Conservation (phyloP, 768 basidiomycete genomes). For the Lentinula raphanica region DNA sequence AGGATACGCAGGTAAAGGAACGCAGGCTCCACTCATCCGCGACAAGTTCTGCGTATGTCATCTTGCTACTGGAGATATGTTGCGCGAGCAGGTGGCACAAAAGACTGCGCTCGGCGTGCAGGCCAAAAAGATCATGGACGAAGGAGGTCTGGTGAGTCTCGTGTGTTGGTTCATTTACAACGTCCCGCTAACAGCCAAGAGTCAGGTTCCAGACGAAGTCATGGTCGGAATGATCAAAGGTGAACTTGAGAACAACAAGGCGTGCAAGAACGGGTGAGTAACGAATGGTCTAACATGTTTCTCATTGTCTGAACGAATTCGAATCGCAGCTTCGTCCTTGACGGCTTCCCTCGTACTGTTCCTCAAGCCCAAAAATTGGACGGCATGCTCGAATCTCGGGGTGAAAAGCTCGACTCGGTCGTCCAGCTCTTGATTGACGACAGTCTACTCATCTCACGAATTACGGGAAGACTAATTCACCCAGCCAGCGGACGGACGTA, state of each 20-base stretch:
- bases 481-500: slow-evolving; percentile 85
- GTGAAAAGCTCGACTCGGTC: slow-evolving; percentile 89
- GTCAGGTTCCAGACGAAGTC: slow-evolving; percentile 76
- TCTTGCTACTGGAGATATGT: slow-evolving; percentile 97
- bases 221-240: slow-evolving; percentile 97
- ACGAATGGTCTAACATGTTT: background rate
- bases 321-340: slow-evolving; percentile 80
- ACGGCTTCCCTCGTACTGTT: slow-evolving; percentile 98
- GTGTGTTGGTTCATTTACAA: background rate
- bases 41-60: slow-evolving; percentile 96
- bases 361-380: slow-evolving; percentile 96
- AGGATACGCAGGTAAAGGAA: slow-evolving; percentile 81
- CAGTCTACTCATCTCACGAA: slow-evolving; percentile 92
- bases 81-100: slow-evolving; percentile 85
- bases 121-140: slow-evolving; percentile 98
- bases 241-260: slow-evolving; percentile 88
- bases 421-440: slow-evolving; percentile 91
- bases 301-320: background rate
- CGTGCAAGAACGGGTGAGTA: slow-evolving; percentile 92
- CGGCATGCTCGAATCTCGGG: slow-evolving; percentile 74
- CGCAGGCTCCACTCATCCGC: slow-evolving; percentile 91
- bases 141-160: slow-evolving; percentile 66
- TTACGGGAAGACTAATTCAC: slow-evolving; percentile 94
- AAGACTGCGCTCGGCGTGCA: slow-evolving; percentile 85
- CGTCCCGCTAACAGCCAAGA: too few species aligned